Percentiles rank a stretch among this genome's conserved stretches.
Evolutionary conservation across 148 eudicot genomes (phyloP).

Genomic region (Diospyros lotus): DNA sequence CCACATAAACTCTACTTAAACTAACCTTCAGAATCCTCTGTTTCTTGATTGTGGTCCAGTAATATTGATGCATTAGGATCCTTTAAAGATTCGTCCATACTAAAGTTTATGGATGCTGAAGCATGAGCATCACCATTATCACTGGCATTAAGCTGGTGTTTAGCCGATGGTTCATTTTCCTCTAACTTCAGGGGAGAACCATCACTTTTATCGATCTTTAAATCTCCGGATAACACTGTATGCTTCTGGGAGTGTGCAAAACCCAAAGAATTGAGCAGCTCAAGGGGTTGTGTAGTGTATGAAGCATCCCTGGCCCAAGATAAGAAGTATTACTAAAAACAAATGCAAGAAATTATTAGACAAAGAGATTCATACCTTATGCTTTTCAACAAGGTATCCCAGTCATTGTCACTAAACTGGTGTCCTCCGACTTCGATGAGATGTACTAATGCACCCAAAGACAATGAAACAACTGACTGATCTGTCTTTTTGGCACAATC

Average conservation of each 20-base stretch:
- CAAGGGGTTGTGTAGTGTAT: conserved; percentile 93
- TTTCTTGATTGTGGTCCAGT: conserved; percentile 30
- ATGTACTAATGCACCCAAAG: conserved; percentile 94
- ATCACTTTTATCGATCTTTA: conserved; percentile 33
- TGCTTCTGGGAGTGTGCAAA: conserved; percentile 49
- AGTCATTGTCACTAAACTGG: conserved; percentile 87
- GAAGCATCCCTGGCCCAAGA: conserved; percentile 80
- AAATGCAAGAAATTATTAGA: background rate
- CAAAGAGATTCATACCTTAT: conserved; percentile 56
- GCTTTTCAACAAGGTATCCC: conserved; percentile 96
- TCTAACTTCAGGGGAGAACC: conserved; percentile 20
- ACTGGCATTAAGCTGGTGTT: conserved; percentile 24
- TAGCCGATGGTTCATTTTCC: conserved; percentile 27
- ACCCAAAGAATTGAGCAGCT: conserved; percentile 82
- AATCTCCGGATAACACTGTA: conserved; percentile 31
- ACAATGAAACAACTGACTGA: conserved; percentile 91
- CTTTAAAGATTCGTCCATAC: conserved; percentile 22
- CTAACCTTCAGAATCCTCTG: conserved; percentile 71
- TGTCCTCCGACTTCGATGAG: conserved; percentile 99
- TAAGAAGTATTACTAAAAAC: background rate
- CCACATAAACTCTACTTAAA: background rate
- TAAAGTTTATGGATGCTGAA: conserved; percentile 11
- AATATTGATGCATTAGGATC: conserved; percentile 13
- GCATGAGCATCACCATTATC: conserved; percentile 28
- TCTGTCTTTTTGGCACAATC: conserved; percentile 96